A percentile compares a stretch with the other conserved stretches of the same genome.
phyloP scores from a whole-genome alignment of 2,329 filamentous ascomycete species.

The Talaromyces pinophilus region DNA sequence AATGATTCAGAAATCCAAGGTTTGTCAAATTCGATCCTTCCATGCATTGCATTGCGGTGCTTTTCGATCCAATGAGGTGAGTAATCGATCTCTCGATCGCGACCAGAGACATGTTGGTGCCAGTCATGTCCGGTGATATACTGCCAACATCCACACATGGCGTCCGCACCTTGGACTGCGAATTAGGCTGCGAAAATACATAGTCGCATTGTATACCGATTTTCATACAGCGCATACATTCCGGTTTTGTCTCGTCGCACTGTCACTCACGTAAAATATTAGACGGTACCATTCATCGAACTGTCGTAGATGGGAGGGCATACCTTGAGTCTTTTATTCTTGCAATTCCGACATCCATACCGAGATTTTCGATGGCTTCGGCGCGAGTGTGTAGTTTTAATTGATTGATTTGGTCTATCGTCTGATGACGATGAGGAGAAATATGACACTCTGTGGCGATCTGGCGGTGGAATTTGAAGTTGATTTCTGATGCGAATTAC shows the following conservation, averaged over 20 bases:
- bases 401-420: background rate
- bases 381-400: background rate
- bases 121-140: conserved; percentile 7
- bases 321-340: conserved; percentile 23
- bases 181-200: background rate
- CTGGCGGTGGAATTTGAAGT: too few relatives aligned
- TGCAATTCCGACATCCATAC: conserved; percentile 24
- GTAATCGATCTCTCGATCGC: conserved; percentile 10
- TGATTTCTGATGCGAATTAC: background rate
- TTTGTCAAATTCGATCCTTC: conserved; percentile 4
- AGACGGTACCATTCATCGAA: background rate
- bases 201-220: conserved; percentile 23
- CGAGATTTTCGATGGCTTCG: conserved; percentile 23
- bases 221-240: conserved; percentile 21
- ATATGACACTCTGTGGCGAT: background rate
- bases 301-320: background rate
- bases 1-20: conserved; percentile 10
- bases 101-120: conserved; percentile 16
- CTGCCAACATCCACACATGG: background rate
- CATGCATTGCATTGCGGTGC: background rate
- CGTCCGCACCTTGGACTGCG: background rate
- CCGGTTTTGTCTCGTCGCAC: conserved; percentile 24
- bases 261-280: background rate
- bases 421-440: background rate
- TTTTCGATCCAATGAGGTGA: conserved; percentile 11